Base-by-base conservation (phyloP, 2,329 filamentous ascomycete species). In the Paecilomyces sp. region DNA sequence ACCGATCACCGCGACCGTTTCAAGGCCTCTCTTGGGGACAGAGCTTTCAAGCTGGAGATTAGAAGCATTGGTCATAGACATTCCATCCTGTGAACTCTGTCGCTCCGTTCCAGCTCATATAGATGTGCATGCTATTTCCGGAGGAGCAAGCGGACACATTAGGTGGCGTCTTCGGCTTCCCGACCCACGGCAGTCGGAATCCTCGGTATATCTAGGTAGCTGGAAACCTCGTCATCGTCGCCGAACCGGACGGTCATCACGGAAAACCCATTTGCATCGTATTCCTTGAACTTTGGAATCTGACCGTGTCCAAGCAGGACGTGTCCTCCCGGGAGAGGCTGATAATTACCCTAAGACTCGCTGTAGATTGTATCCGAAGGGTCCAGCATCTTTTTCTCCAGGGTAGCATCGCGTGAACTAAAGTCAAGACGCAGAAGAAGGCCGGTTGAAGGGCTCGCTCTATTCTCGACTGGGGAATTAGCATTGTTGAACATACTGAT, bases 71-170 rank as follows among this genome's bases (percentile, higher is more conserved):
- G 18, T n/a, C 28, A 53, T 62, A 65, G 7, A 70, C 56, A 6
- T 61, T 63, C 68, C 68, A 69, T 4, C 54, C 50, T 11, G 54
- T 56, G 53, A 67, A 58, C 58, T 68, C 68, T 6, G 68, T 69
- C 12, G 68, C 67, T 18, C 67, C 67, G 50, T 65, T 64, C 68
- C 68, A 70, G 59, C 68, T 70, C 64, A 70, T 69, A 58, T 68
- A 68, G 22, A 69, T 58, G 15, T n/a, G 13, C 0, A 62, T 66
- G 1, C 30, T 33, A 55, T 64, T 58, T 6, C 59, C 22, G 3
- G 22, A 47, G 6, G 66, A 63, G 51, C 51, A 53, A 25, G 51
- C 51, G 22, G 22, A 25, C 28, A 22, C 22, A 22, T 22, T 22
- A 22, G 22, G 22, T 22, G 22, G 22, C 22, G 22, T 22, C 22